Percentiles rank a stretch among this genome's conserved stretches.
Evolutionary conservation across 768 basidiomycete genomes (phyloP).

Genomic region (Leccinum truebloodii): DNA sequence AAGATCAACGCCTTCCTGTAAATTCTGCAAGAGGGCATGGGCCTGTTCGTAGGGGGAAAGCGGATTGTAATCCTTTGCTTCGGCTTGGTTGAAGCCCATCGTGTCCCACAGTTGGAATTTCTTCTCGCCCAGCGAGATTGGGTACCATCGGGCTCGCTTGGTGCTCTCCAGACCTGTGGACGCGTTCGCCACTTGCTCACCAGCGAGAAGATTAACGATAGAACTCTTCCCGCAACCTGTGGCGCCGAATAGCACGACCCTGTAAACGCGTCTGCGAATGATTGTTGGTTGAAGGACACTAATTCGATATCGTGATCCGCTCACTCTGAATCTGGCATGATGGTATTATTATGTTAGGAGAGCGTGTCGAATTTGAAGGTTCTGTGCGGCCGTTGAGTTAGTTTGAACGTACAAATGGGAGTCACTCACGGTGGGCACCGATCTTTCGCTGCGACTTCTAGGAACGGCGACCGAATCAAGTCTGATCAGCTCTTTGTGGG

Average conservation of each 20-base stretch:
- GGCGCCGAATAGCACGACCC: slow-evolving; percentile 29
- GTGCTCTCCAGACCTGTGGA: slow-evolving; percentile 36
- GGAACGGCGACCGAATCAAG: neutral
- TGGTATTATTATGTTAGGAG: neutral
- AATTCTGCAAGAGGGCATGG: slow-evolving; percentile 34
- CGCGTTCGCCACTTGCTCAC: slow-evolving; percentile 25
- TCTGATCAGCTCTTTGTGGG: neutral
- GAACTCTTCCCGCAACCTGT: slow-evolving; percentile 34
- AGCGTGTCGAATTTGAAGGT: neutral
- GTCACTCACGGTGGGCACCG: slow-evolving; percentile 6
- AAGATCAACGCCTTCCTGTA: slow-evolving; percentile 40
- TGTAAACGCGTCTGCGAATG: slow-evolving; percentile 20
- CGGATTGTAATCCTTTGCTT: slow-evolving; percentile 13
- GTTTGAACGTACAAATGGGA: neutral
- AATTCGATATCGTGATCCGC: slow-evolving; percentile 2
- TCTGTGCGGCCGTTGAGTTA: slow-evolving; percentile 1
- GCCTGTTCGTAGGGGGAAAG: slow-evolving; percentile 31
- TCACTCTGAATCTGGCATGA: slow-evolving; percentile 20
- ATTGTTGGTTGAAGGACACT: slow-evolving; percentile 3
- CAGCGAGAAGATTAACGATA: slow-evolving; percentile 31
- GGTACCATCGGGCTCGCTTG: slow-evolving; percentile 24
- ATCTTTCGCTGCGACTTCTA: neutral
- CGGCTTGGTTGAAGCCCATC: slow-evolving; percentile 33
- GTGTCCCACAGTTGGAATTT: slow-evolving; percentile 36
- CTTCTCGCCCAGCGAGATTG: slow-evolving; percentile 20